Evolutionary conservation across 257 asterid genomes (phyloP), one percentile per base, ranked within the genome.

Genomic region (Solanum etuberosum): DNA sequence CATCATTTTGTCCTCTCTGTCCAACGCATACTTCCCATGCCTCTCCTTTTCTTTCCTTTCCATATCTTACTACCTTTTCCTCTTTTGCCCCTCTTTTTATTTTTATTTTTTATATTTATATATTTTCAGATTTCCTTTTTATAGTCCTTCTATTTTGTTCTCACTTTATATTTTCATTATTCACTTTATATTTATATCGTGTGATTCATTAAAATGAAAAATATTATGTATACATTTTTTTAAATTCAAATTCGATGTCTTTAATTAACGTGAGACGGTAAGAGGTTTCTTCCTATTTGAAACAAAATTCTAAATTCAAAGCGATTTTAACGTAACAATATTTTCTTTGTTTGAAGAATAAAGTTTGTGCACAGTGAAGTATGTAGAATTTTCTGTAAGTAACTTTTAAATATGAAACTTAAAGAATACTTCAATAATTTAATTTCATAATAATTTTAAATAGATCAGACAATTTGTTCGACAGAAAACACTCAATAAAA

Each of bases 1-100:
- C 90, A 95, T 94, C 91, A 95, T 94, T 86, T 83, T 92, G 98
- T 94, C 91, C 90, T 93, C 92, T 88, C 82, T 87, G 85, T 51
- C 91, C 92, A 92, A 90, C 90, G 93, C 96, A 82, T 84, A 78
- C 89, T 81, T 88, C 88, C 90, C 94, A 88, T 88, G 89, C 91
- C 85, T 86, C 91, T 78, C 90, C 86, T 86, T 89, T 90, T 81
- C 87, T 74, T 88, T 71, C 18, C 57, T 86, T 67, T 77, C 63
- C 54, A 87, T 84, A 68, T 42, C 81, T 13, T 67, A 2, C 38
- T 40, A 14, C 3, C 1, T 4, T 34, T 86, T 76, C 91, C 74
- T 81, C 72, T 83, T 70, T 35, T 68, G 40, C 87, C 91, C 91
- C 91, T 34, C 63, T 18, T 18, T 7, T 54, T 51, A 0, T 18